Conservation (phyloP, 2,329 filamentous ascomycete genomes). For the Raffaelea albimanens region DNA sequence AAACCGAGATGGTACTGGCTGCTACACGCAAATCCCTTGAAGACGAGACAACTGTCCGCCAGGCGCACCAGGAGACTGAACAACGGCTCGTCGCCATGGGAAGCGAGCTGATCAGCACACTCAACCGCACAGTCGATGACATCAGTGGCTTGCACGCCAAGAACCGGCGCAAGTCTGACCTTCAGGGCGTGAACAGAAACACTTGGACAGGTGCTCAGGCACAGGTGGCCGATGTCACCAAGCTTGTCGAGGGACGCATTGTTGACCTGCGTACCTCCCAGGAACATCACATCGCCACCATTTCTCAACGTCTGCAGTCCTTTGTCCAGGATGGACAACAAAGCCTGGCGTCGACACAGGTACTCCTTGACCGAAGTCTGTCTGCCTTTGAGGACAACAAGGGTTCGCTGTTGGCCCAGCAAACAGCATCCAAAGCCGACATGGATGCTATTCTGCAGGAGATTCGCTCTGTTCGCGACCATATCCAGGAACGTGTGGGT, state of each 20-base stretch:
- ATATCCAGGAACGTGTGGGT: slow-evolving; percentile 77
- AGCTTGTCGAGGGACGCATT: slow-evolving; percentile 66
- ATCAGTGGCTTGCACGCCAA: slow-evolving; percentile 79
- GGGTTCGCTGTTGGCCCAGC: slow-evolving; percentile 58
- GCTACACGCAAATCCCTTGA: slow-evolving; percentile 67
- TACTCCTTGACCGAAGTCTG: slow-evolving; percentile 61
- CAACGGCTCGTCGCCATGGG: slow-evolving; percentile 65
- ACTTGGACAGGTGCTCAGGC: slow-evolving; percentile 70
- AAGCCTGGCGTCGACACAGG: slow-evolving; percentile 60
- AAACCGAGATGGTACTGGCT: slow-evolving; percentile 75
- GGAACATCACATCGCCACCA: slow-evolving; percentile 54
- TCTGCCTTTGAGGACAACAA: slow-evolving; percentile 59
- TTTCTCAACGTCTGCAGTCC: slow-evolving; percentile 62
- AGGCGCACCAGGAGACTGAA: slow-evolving; percentile 82
- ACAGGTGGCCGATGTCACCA: slow-evolving; percentile 68
- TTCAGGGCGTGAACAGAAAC: slow-evolving; percentile 69
- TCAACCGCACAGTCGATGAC: slow-evolving; percentile 70
- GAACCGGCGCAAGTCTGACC: slow-evolving; percentile 71
- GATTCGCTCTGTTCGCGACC: slow-evolving; percentile 80
- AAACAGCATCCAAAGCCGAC: slow-evolving; percentile 62
- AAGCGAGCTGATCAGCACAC: slow-evolving; percentile 64
- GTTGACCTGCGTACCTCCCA: slow-evolving; percentile 65
- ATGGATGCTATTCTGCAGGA: slow-evolving; percentile 90
- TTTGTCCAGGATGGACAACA: slow-evolving; percentile 70
- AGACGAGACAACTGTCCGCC: slow-evolving; percentile 70